A percentile compares a stretch with the other conserved stretches of the same genome.
These are phyloP conservation scores for Aspergillus bombycis DNA, from an alignment of 2,329 filamentous ascomycete species.

Conservation along the genomic window DNA sequence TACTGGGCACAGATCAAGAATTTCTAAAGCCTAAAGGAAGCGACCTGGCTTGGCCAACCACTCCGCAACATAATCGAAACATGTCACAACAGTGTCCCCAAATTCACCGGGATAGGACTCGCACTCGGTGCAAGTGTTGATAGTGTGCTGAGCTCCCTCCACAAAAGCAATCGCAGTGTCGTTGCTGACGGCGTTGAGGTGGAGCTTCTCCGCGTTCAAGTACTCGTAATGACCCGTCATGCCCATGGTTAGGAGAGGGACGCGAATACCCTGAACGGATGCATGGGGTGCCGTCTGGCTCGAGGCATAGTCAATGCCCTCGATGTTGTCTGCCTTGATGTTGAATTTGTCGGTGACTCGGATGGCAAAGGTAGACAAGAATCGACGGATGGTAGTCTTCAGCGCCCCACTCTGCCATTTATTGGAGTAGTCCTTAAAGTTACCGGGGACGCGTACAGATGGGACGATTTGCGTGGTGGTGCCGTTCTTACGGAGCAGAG, in stretches of 20 bases:
- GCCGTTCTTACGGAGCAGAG: not conserved
- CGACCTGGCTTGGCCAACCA: no score
- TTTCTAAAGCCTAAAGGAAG: no score
- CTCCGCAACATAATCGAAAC: no score
- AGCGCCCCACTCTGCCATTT: not conserved
- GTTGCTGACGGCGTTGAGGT: not conserved
- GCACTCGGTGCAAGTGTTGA: not conserved
- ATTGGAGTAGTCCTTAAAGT: not conserved
- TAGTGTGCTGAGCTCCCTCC: not conserved
- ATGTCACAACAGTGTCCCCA: not conserved
- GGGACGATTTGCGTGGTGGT: not conserved
- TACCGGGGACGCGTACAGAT: not conserved
- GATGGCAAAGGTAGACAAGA: not conserved
- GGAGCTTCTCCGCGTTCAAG: not conserved
- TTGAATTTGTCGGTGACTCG: not conserved
- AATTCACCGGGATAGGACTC: not conserved
- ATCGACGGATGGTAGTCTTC: not conserved
- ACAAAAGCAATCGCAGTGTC: not conserved
- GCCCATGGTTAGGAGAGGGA: not conserved
- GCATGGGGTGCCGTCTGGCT: not conserved
- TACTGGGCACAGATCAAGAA: fast-evolving
- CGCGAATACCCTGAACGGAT: not conserved
- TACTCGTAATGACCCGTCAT: not conserved
- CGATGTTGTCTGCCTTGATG: not conserved
- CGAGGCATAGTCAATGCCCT: not conserved